A percentile compares a stretch with the other conserved stretches of the same genome.
These are phyloP conservation scores for Spathaspora gorwiae DNA, from an alignment of 805 yeast species.

Conservation along the genomic window DNA sequence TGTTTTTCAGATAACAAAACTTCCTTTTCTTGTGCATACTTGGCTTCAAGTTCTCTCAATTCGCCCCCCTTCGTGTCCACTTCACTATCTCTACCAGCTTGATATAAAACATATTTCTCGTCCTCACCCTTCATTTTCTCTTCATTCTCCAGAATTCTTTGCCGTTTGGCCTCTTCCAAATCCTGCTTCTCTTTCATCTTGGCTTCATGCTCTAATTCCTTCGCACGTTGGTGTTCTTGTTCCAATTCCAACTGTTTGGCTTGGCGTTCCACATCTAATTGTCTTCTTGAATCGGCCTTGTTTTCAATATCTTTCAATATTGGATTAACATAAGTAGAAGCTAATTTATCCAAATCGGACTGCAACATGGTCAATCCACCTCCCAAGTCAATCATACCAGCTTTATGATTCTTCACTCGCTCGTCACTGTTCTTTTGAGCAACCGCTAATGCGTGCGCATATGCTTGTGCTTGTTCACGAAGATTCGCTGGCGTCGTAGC, in stretches of 20 bases:
- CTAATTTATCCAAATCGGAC: conserved; percentile 74
- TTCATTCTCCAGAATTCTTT: conserved; percentile 28
- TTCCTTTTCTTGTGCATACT: conserved; percentile 37
- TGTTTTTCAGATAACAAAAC: conserved; percentile 43
- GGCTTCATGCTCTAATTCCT: conserved; percentile 22
- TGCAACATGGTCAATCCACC: conserved; percentile 80
- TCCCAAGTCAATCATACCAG: conserved; percentile 66
- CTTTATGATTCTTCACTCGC: conserved; percentile 47
- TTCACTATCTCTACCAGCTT: conserved; percentile 24
- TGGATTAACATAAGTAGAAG: conserved; percentile 76
- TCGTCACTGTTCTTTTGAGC: conserved; percentile 67
- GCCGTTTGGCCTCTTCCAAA: conserved; percentile 31
- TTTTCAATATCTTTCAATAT: conserved; percentile 67
- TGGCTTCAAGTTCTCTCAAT: conserved; percentile 31
- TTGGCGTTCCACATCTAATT: conserved; percentile 31
- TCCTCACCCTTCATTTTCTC: conserved; percentile 29
- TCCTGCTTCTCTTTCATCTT: conserved; percentile 31
- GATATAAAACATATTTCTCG: conserved; percentile 22
- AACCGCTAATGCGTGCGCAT: conserved; percentile 68
- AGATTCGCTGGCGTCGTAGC: conserved; percentile 25
- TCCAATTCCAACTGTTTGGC: conserved; percentile 32
- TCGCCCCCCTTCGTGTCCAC: conserved; percentile 24
- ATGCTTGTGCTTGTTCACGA: conserved; percentile 49
- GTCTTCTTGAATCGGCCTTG: conserved; percentile 69
- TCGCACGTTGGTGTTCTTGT: conserved; percentile 26